Evolutionary conservation across 345 rosid species (phyloP).

Genomic region (Psidium friedrichsthalianum): DNA sequence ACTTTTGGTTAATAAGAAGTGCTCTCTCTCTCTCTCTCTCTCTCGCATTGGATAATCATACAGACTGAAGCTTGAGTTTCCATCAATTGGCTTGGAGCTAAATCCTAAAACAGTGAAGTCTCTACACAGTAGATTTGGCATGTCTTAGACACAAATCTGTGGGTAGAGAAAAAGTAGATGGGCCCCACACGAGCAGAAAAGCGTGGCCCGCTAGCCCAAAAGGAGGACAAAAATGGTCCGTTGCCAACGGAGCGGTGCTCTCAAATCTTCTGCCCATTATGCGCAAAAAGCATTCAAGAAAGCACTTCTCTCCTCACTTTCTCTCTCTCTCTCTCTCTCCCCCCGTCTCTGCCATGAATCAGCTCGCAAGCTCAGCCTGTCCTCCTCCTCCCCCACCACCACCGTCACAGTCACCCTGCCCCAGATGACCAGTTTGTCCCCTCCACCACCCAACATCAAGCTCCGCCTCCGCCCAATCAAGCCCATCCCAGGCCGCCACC

Average conservation of each 20-base stretch:
- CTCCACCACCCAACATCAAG: background rate
- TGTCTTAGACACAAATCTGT: background rate
- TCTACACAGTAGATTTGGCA: background rate
- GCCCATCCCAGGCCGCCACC: conserved; percentile 26
- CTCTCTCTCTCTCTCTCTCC: conserved; percentile 19
- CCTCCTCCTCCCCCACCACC: conserved; percentile 11
- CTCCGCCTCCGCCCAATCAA: background rate
- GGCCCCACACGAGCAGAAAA: background rate
- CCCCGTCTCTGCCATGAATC: background rate
- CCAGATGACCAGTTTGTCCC: conserved; percentile 19
- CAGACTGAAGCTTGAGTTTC: background rate
- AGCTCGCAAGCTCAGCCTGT: background rate
- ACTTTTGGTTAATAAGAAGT: background rate
- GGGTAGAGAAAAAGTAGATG: background rate
- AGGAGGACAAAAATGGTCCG: background rate
- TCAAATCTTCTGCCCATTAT: background rate
- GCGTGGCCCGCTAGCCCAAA: background rate
- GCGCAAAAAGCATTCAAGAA: conserved; percentile 3
- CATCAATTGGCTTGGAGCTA: background rate
- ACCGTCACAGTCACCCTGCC: background rate
- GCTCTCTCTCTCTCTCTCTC: background rate
- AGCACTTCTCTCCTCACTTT: conserved; percentile 1
- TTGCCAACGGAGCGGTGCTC: background rate
- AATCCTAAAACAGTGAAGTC: background rate
- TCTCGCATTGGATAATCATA: background rate